Evolutionary conservation across 768 basidiomycete genomes (phyloP).

Genomic region (Pulveroboletus ravenelii): DNA sequence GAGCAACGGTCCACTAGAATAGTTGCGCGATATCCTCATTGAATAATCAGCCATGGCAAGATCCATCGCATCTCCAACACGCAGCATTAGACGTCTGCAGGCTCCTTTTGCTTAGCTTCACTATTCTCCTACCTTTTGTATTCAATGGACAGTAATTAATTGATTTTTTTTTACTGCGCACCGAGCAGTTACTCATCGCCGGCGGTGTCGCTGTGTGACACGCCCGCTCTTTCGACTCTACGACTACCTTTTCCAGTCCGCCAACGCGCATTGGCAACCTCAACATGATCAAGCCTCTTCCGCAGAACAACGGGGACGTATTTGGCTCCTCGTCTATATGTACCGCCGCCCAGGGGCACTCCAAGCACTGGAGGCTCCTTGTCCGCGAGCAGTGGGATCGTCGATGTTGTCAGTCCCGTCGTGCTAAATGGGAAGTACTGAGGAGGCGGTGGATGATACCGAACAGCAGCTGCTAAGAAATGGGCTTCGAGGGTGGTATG

Average conservation of each 20-base stretch:
- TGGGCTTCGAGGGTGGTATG: conserved; percentile 59
- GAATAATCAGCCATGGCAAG: not conserved
- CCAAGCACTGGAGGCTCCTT: conserved; percentile 33
- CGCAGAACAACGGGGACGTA: conserved; percentile 68
- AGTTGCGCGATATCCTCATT: conserved; percentile 7
- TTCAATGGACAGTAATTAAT: conserved; percentile 15
- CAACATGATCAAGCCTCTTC: conserved; percentile 64
- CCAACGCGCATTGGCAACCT: conserved; percentile 78
- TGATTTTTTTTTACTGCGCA: not conserved
- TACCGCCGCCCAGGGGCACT: conserved; percentile 72
- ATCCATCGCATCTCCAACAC: conserved; percentile 3
- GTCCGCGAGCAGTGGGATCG: conserved; percentile 14
- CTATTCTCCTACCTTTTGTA: conserved; percentile 8
- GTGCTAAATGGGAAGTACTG: conserved; percentile 35
- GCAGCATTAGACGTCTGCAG: conserved; percentile 7
- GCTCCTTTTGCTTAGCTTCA: conserved; percentile 16
- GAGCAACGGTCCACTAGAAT: conserved; percentile 42
- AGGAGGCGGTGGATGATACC: conserved; percentile 43
- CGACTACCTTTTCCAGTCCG: conserved; percentile 58
- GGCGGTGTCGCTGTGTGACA: not conserved
- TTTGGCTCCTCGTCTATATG: conserved; percentile 51
- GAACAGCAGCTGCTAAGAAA: conserved; percentile 55
- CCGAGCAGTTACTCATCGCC: conserved; percentile 6
- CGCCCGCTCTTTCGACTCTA: conserved; percentile 34
- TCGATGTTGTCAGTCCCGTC: conserved; percentile 19